Evolutionary conservation across 2,329 filamentous ascomycete species (phyloP).

Genomic region (Massarina eburnea): DNA sequence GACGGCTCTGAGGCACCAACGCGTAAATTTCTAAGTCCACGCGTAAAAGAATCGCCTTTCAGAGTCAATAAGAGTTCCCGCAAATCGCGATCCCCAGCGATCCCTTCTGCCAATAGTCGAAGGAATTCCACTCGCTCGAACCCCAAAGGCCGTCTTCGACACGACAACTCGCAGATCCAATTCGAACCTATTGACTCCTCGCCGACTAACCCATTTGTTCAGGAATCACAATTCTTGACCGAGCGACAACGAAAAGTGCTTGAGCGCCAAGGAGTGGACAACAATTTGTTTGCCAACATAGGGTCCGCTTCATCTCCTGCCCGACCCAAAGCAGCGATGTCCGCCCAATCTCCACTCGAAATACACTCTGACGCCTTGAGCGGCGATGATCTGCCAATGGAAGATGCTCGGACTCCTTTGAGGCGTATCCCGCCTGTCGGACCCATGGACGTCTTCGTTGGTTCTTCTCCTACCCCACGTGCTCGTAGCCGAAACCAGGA

Average conservation of each 20-base stretch:
- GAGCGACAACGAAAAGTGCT: conserved; percentile 78
- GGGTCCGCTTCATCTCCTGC: conserved; percentile 20
- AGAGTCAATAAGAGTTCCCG: conserved; percentile 25
- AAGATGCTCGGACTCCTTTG: conserved; percentile 24
- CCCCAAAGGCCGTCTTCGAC: conserved; percentile 61
- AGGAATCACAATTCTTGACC: conserved; percentile 74
- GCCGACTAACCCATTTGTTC: conserved; percentile 45
- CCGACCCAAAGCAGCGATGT: conserved; percentile 5
- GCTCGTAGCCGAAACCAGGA: conserved; percentile 29
- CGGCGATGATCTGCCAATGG: conserved; percentile 25
- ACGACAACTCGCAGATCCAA: conserved; percentile 80
- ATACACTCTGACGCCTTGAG: conserved; percentile 31
- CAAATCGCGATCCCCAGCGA: conserved; percentile 29
- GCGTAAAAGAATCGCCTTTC: conserved; percentile 30
- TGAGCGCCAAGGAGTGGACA: conserved; percentile 67
- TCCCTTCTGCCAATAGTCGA: conserved; percentile 20
- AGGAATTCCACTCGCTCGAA: conserved; percentile 30
- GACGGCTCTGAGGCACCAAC: conserved; percentile 10
- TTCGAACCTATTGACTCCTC: conserved; percentile 71
- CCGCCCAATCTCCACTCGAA: conserved; percentile 26
- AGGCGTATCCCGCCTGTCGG: conserved; percentile 28
- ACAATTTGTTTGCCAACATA: conserved; percentile 69
- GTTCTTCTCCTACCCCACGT: conserved; percentile 41
- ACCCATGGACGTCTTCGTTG: conserved; percentile 38
- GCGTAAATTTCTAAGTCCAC: conserved; percentile 20